Evolutionary conservation across 2,329 filamentous ascomycete species (phyloP).

Genomic region (Bipolaris oryzae): DNA sequence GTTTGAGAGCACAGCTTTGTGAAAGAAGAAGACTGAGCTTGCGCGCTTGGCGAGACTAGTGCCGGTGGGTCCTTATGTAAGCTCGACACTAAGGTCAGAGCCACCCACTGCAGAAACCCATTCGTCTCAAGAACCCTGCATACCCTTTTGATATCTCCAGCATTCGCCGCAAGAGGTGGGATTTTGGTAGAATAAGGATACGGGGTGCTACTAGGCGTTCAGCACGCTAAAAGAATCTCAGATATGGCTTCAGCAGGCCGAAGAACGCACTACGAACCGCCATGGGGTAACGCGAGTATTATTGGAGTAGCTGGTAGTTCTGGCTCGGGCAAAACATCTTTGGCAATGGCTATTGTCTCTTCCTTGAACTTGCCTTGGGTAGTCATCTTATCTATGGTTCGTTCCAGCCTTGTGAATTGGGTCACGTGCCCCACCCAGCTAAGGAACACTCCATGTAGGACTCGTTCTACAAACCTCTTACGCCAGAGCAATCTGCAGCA

Average conservation of each 20-base stretch:
- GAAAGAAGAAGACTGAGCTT: slow-evolving; percentile 36
- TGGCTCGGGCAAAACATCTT: slow-evolving; percentile 91
- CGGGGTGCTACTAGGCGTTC: neutral
- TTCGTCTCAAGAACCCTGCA: slow-evolving; percentile 21
- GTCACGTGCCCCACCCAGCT: slow-evolving; percentile 34
- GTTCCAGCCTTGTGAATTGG: slow-evolving; percentile 13
- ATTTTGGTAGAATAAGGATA: slow-evolving; percentile 16
- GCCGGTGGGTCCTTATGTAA: slow-evolving; percentile 25
- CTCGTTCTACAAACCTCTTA: slow-evolving; percentile 94
- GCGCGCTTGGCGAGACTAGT: slow-evolving; percentile 29
- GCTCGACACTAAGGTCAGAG: slow-evolving; percentile 20
- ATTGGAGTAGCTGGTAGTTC: slow-evolving; percentile 96
- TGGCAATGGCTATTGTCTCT: slow-evolving; percentile 89
- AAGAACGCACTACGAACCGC: slow-evolving; percentile 80
- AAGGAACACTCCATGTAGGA: slow-evolving; percentile 63
- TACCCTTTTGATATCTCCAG: slow-evolving; percentile 20
- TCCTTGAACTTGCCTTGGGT: slow-evolving; percentile 95
- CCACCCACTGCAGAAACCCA: slow-evolving; percentile 19
- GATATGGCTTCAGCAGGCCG: slow-evolving; percentile 34
- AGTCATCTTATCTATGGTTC: slow-evolving; percentile 93
- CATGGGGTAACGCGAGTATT: slow-evolving; percentile 95
- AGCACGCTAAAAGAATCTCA: neutral
- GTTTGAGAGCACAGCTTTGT: slow-evolving; percentile 27
- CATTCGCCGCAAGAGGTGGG: slow-evolving; percentile 13
- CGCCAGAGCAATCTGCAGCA: slow-evolving; percentile 74